phyloP scores from a whole-genome alignment of 2,329 filamentous ascomycete species.

The Magnaporthales sp. region DNA sequence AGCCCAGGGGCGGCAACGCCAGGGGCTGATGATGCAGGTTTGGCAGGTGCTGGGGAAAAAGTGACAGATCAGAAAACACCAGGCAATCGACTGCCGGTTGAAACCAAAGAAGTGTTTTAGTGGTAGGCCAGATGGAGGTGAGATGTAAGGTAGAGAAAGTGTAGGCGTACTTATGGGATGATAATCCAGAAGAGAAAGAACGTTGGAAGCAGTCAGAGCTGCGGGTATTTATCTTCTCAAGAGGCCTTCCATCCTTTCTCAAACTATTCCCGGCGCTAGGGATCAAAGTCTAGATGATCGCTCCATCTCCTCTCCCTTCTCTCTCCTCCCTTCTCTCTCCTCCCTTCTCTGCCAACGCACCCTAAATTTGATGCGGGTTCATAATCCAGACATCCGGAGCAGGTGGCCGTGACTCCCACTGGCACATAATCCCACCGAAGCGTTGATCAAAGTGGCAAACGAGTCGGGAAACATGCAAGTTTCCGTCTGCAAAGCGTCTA shows the following conservation, averaged over 20 bases:
- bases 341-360: not conserved
- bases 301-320: not conserved
- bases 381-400: not conserved
- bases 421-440: no score
- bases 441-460: not conserved
- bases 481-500: not conserved
- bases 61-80: not conserved
- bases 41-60: not conserved
- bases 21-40: not conserved
- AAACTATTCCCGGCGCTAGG: not conserved
- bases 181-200: not conserved
- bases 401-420: not conserved
- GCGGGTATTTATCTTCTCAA: not conserved
- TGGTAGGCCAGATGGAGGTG: no score
- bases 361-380: not conserved
- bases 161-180: not conserved
- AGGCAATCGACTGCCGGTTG: not conserved
- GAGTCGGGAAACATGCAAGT: not conserved
- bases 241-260: not conserved
- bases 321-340: no score
- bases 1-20: not conserved
- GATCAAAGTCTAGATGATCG: not conserved
- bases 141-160: not conserved
- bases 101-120: no score
- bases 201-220: not conserved